Percentiles rank a stretch among this genome's conserved stretches.
Conservation (phyloP, 108 stramenopile species). For the Cyclotella distinguenda region DNA sequence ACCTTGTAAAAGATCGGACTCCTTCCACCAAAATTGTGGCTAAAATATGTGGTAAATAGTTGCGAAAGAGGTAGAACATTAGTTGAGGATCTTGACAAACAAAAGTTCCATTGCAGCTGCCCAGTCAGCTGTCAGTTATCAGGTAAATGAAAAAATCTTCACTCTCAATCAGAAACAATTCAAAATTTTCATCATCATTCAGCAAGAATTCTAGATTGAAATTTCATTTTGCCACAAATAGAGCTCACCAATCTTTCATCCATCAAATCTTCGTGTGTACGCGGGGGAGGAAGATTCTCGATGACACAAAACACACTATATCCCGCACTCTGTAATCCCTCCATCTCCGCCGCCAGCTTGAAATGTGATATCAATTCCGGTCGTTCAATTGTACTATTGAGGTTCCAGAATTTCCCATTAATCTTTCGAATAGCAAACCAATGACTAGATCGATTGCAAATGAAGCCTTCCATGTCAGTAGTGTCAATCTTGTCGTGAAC, state of each 20-base stretch:
- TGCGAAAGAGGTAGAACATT: no score
- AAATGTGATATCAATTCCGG: constrained; percentile 81
- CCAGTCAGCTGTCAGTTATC: constrained; percentile 22
- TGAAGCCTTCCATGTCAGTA: constrained; percentile 74
- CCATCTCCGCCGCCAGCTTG: constrained; percentile 70
- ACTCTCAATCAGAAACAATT: constrained; percentile 11
- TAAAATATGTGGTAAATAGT: no score
- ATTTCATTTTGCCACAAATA: no score
- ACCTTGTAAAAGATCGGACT: constrained; percentile 67
- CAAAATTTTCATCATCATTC: constrained; percentile 9
- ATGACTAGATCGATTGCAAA: constrained; percentile 71
- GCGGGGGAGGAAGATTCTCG: constrained; percentile 45
- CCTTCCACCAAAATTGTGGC: constrained; percentile 78
- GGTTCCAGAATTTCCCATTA: constrained; percentile 82
- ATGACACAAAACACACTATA: constrained; percentile 66
- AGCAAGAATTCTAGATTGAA: background rate
- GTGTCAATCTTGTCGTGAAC: constrained; percentile 46
- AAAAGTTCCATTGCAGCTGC: no score
- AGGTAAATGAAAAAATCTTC: constrained; percentile 6
- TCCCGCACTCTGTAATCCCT: constrained; percentile 51
- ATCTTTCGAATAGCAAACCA: constrained; percentile 92
- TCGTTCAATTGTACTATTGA: constrained; percentile 68
- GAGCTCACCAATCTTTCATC: constrained; percentile 39
- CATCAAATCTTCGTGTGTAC: constrained; percentile 44
- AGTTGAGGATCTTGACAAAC: no score